Evolutionary conservation across 1,139 yeast genomes (phyloP), one percentile per base, ranked within the genome.

Genomic region (Yamadazyma kanchanaburiensis): DNA sequence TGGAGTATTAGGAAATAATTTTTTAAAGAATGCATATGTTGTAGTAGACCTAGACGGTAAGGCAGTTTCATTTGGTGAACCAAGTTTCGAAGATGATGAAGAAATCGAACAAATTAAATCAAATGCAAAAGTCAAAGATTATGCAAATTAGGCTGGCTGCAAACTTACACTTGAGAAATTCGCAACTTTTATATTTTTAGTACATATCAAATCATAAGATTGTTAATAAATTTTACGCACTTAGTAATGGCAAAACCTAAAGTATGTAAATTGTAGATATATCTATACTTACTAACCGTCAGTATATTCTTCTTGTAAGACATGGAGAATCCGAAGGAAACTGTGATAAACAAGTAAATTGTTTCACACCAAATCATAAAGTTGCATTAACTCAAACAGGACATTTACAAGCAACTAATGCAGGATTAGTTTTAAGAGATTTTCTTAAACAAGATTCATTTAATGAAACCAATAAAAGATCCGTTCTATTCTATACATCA

Each of bases 261-360:
- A 48, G 81, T 75, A 61, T 30, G 80, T 65, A 33, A 6, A 11
- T 14, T 14, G 12, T 2, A 11, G 12, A 13, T 13, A 12, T 18
- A 10, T 8, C 20, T 5, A 23, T 25, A 40, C 48, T 43, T 40
- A 38, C 51, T 18, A 7, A 18, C 7, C 20, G 7, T 6, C 30
- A 79, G 83, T 70, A 87, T 26, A 86, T 88, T 23, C 61, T 88
- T 28, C 64, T 88, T 16, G 79, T 88, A 9, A 77, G 96, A 44
- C 96, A 88, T 53, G 96, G 96, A 20, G 96, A 88, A 51, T 80
- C 91, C 3, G 94, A 85, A 48, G 94, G 95, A 10, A 88, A 88
- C 56, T 74, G 70, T 47, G 95, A 88, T 54, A 86, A 87, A 49
- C 60, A 78, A 2, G 89, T 88, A 32, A 87, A 88, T 51, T 62